Evolutionary conservation across 768 basidiomycete genomes (phyloP), one percentile per base, ranked within the genome.

Genomic region (Omphalotus guepiniiformis): DNA sequence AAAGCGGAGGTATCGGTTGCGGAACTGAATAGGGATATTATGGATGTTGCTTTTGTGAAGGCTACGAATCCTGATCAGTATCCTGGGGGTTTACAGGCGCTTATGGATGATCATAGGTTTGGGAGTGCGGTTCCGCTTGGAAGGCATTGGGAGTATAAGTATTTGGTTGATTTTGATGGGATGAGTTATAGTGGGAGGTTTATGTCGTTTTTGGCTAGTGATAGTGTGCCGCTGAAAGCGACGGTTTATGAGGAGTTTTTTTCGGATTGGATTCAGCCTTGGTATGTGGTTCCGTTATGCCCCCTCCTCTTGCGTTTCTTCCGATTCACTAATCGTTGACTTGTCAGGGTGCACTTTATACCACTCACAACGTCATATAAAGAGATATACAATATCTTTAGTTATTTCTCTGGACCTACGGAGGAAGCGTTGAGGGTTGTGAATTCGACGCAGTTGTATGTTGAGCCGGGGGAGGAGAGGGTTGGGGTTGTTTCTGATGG

Each of bases 311-410:
- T n/a, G 9, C 30, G 9, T 32, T n/a, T 32, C 30, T n/a, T 45
- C 73, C 95, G 28, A 66, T 94, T 52, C 94, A 97, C 64, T 65
- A 97, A 62, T 97, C 81, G 66, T 94, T 84, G 67, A 82, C 78
- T 1, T 92, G 88, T 47, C 94, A 92, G 92, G 94, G 74, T 97
- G 21, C 95, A 99, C 67, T 99, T 80, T 61, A 94, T 99, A 54
- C 95, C 95, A 0, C 67, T 99, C 27, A 93, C 93, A 0, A 74
- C 85, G 32, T 75, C 83, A 3, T 97, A 97, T 65, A 68, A 76
- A 37, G 95, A 99, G 66, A 82, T 99, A 42, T 96, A 98, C 71
- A 94, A 97, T 61, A 79, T 97, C 47, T 81, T 89, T 58, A 79
- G 91, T 2, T 99, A 85, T 73, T 98, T 97, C 71, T 92, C 90